phyloP scores from a whole-genome alignment of 805 yeast species.

The Saccharomycopsis capsularis region DNA sequence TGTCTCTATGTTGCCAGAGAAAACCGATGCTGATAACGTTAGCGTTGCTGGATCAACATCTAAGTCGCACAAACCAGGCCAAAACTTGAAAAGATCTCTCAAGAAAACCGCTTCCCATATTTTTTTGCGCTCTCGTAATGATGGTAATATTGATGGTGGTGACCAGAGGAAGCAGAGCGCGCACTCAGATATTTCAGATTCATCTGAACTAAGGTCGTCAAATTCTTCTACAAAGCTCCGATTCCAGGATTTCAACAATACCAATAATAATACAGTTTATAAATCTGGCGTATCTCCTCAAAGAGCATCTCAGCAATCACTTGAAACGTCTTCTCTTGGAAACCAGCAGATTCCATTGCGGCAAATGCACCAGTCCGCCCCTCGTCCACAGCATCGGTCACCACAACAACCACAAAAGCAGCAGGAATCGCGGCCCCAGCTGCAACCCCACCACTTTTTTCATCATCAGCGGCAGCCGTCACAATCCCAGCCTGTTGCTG shows the following conservation, averaged over 20 bases:
- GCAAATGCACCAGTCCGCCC: too few relatives aligned
- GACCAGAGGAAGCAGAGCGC: not conserved
- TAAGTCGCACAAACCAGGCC: not conserved
- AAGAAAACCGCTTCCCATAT: conserved; percentile 20
- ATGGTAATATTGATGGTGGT: not conserved
- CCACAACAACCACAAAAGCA: not conserved
- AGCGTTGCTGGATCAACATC: not conserved
- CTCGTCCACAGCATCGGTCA: not conserved
- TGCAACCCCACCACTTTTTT: not conserved
- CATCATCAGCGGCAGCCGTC: not conserved
- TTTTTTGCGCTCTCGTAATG: conserved; percentile 8
- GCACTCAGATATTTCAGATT: not conserved
- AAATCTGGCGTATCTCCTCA: too few relatives aligned
- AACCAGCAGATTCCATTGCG: not conserved
- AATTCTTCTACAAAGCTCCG: not conserved
- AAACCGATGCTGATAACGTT: not conserved
- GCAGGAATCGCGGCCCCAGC: not conserved
- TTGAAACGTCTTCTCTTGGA: too few relatives aligned
- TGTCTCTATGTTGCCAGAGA: not conserved
- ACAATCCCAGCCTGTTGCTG: not conserved
- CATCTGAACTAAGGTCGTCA: not conserved
- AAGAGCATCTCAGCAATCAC: too few relatives aligned
- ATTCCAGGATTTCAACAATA: not conserved
- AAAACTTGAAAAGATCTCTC: conserved; percentile 6
- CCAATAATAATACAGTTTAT: too few relatives aligned